Evolutionary conservation across 2,329 filamentous ascomycete species (phyloP).

Genomic region (Teratosphaeriaceae sp.): DNA sequence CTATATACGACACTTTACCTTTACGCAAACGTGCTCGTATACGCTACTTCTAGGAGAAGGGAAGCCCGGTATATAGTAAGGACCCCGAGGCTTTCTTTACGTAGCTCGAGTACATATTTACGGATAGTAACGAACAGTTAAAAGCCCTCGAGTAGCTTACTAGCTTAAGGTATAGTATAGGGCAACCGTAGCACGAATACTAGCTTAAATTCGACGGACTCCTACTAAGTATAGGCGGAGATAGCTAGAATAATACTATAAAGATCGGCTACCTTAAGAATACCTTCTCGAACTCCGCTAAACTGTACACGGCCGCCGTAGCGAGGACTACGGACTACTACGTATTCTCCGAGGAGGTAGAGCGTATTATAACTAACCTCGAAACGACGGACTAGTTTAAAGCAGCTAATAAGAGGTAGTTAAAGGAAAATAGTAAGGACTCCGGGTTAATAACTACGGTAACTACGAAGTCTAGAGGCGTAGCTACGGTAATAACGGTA

Average conservation of each 20-base stretch:
- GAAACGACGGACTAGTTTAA: constrained; percentile 5
- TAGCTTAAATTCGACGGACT: constrained; percentile 13
- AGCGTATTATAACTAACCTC: constrained; percentile 6
- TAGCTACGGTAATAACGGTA: background rate
- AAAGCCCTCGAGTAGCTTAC: constrained; percentile 9
- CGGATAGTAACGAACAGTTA: constrained; percentile 10
- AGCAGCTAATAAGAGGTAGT: constrained; percentile 4
- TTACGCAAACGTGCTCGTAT: background rate
- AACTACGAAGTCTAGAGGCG: background rate
- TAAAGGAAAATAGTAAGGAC: background rate
- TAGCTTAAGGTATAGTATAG: constrained; percentile 3
- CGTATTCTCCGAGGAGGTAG: constrained; percentile 1
- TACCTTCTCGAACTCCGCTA: constrained; percentile 1
- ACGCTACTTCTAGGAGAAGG: constrained; percentile 7
- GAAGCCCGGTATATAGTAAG: constrained; percentile 2
- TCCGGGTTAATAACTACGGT: background rate
- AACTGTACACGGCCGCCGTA: constrained; percentile 1
- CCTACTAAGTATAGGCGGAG: constrained; percentile 2
- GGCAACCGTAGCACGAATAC: constrained; percentile 10
- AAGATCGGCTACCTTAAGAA: constrained; percentile 7
- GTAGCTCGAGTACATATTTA: constrained; percentile 9
- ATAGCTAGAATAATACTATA: constrained; percentile 3
- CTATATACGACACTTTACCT: constrained; percentile 1
- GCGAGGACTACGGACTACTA: background rate
- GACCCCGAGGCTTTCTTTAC: constrained; percentile 11